Base-by-base conservation (phyloP, 176 grass and related monocot genomes). In the Chrysopogon serrulatus region DNA sequence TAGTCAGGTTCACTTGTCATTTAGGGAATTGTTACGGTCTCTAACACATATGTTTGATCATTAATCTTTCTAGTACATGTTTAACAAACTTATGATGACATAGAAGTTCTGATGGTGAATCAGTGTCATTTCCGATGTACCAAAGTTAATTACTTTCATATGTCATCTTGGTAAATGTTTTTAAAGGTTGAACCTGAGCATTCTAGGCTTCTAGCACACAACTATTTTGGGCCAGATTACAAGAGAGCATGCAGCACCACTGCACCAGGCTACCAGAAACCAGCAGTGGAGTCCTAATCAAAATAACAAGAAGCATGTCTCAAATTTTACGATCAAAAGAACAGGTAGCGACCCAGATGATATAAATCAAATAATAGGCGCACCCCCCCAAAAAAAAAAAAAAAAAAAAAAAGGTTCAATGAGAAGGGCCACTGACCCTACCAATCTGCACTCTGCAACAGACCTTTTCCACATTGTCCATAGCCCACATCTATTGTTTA, bases 251-350 rank as follows among this genome's bases (percentile, higher is more conserved):
- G 24, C 24, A 34, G 48, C 62, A 63, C 4, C 43, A 37, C 40
- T 48, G 24, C 21, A 77, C 84, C 56, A 59, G 54, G 10, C 26
- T 59, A 59, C 3, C 54, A 27, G 56, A 60, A 60, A 60, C 23
- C 14, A 85, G 12, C 51, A 35, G 23, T 64, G 63, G 53, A 7
- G n/a, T 82, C 44, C 36, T 73, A 78, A 59, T 49, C 13, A 70
- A 86, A 82, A 76, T 70, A n/a, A 70, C 24, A 62, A 49, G 19
- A 51, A 89, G 30, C 67, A 33, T 74, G 43, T 60, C 28, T 37
- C 68, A 56, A 77, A 44, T 59, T 21, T 33, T 42, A 21, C 18
- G 16, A 68, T 30, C 26, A 59, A 47, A 79, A 72, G 27, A 73
- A 57, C 5, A 66, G 14, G 16, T 43, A 13, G 2, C 23, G 56